phyloP scores from a whole-genome alignment of 495 filamentous ascomycete genomes.

The Trichoderma virens region DNA sequence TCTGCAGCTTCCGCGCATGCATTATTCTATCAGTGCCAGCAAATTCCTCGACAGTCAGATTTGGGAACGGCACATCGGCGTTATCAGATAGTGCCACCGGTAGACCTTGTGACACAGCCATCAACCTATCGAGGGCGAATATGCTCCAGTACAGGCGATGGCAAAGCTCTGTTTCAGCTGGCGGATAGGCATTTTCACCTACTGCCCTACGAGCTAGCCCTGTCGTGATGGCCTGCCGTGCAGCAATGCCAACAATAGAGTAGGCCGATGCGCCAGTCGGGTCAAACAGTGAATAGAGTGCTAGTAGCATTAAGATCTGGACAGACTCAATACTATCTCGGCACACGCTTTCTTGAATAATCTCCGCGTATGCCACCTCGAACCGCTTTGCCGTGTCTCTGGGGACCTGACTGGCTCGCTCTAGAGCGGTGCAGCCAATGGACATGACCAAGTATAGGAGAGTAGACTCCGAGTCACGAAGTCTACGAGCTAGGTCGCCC shows the following conservation, averaged over 20 bases:
- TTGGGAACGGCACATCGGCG: constrained; percentile 11
- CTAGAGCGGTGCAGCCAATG: constrained; percentile 21
- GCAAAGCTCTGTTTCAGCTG: constrained; percentile 17
- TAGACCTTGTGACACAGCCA: constrained; percentile 21
- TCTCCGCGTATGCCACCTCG: constrained; percentile 9
- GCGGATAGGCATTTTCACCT: constrained; percentile 10
- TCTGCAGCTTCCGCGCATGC: constrained; percentile 21
- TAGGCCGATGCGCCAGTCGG: constrained; percentile 19
- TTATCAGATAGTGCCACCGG: constrained; percentile 20
- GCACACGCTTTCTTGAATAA: constrained; percentile 14
- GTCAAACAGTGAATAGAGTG: constrained; percentile 25
- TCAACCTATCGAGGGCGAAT: constrained; percentile 25
- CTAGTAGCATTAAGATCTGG: constrained; percentile 22
- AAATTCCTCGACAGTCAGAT: constrained; percentile 22
- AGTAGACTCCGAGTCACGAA: constrained; percentile 12
- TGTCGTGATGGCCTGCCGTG: constrained; percentile 18
- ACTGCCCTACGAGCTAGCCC: constrained; percentile 15
- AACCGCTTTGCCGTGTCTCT: constrained; percentile 1
- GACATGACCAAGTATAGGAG: constrained; percentile 20
- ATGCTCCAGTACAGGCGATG: constrained; percentile 26
- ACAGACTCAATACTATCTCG: constrained; percentile 14
- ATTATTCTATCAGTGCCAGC: constrained; percentile 18
- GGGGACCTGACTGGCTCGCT: constrained; percentile 17
- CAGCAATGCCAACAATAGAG: constrained; percentile 20
- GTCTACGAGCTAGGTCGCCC: constrained; percentile 3